These are phyloP conservation scores for Debaryomyces coudertii DNA, from an alignment of 1,139 yeast species.

Conservation along the genomic window DNA sequence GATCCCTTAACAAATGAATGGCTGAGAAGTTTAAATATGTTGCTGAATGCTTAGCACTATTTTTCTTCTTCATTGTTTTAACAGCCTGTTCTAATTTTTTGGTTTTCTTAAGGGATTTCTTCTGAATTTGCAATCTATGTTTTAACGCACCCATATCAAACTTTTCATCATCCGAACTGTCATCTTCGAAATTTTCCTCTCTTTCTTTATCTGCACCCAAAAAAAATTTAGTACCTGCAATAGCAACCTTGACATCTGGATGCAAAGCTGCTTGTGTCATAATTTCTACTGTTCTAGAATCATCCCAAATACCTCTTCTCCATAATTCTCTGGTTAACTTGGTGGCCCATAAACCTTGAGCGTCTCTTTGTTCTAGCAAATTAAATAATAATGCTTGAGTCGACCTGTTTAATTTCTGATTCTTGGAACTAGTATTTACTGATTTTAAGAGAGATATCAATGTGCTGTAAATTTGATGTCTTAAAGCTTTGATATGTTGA, in stretches of 20 bases:
- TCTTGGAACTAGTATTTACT: slow-evolving; percentile 81
- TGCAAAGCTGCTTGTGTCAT: slow-evolving; percentile 96
- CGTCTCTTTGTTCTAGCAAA: slow-evolving; percentile 73
- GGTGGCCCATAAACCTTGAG: slow-evolving; percentile 94
- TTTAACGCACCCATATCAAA: slow-evolving; percentile 69
- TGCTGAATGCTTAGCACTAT: slow-evolving; percentile 54
- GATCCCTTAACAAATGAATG: slow-evolving; percentile 89
- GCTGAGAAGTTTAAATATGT: slow-evolving; percentile 90
- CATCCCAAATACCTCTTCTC: slow-evolving; percentile 99
- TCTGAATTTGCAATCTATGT: slow-evolving; percentile 83
- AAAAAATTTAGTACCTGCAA: slow-evolving; percentile 89
- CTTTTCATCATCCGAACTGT: slow-evolving; percentile 71
- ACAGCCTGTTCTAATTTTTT: slow-evolving; percentile 76
- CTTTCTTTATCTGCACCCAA: slow-evolving; percentile 95
- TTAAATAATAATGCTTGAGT: slow-evolving; percentile 92
- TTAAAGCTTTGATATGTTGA: slow-evolving; percentile 81
- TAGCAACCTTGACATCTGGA: slow-evolving; percentile 82
- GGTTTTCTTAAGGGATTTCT: slow-evolving; percentile 78
- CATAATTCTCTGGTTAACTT: slow-evolving; percentile 92
- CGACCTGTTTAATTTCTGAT: slow-evolving; percentile 83
- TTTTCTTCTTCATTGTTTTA: slow-evolving; percentile 65
- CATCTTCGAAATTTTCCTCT: slow-evolving; percentile 77
- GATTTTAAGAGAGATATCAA: slow-evolving; percentile 76
- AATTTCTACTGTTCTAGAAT: slow-evolving; percentile 90
- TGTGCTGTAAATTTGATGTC: slow-evolving; percentile 81